These are phyloP conservation scores for Linderina pennispora DNA, from an alignment of 192 early-diverging fungal species.

Conservation along the genomic window DNA sequence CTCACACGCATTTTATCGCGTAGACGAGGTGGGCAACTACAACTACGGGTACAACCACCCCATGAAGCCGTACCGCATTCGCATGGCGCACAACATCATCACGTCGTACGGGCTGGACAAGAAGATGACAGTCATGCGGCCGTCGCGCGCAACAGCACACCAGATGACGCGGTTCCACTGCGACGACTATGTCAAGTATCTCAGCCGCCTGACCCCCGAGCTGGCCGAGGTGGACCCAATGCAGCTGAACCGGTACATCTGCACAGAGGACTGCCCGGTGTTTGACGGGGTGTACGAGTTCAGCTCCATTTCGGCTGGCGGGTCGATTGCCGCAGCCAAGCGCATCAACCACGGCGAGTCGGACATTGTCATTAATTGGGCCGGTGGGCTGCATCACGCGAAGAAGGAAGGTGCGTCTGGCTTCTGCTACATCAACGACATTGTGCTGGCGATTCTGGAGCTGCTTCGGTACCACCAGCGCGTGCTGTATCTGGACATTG, in stretches of 20 bases:
- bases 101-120: constrained; percentile 91
- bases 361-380: constrained; percentile 98
- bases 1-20: too few species aligned
- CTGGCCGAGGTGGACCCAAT: constrained; percentile 56
- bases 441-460: constrained; percentile 89
- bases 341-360: constrained; percentile 75
- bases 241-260: constrained; percentile 63
- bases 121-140: constrained; percentile 78
- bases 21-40: constrained; percentile 72
- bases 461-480: constrained; percentile 81
- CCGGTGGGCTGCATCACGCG: constrained; percentile 95
- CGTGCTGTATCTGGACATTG: constrained; percentile 96
- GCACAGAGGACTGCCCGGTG: constrained; percentile 94
- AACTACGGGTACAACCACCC: constrained; percentile 92
- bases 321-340: constrained; percentile 90
- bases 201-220: constrained; percentile 73
- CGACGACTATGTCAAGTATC: constrained; percentile 91
- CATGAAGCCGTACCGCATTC: constrained; percentile 98
- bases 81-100: constrained; percentile 92
- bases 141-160: constrained; percentile 73
- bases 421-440: constrained; percentile 98
- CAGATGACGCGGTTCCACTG: constrained; percentile 95
- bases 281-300: constrained; percentile 98
- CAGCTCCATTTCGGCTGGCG: constrained; percentile 85
- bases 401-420: constrained; percentile 94